A percentile compares a stretch with the other conserved stretches of the same genome.
Evolutionary conservation across 2,329 filamentous ascomycete species (phyloP).

Genomic region (Rhexocercosporidium sp.): DNA sequence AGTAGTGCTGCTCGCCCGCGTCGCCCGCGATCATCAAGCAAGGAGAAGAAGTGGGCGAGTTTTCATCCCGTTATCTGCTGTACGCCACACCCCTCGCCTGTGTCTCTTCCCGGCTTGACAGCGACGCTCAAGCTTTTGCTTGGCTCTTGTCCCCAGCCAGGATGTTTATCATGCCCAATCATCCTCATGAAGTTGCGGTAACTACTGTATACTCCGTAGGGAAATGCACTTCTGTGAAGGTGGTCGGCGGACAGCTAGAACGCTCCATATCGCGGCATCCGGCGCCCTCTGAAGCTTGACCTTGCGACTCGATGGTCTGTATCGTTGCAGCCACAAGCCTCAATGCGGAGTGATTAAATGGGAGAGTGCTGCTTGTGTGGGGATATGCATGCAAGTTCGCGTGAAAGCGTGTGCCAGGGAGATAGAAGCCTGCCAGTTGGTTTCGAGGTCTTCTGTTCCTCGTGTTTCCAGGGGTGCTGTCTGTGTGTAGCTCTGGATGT

Average conservation of each 20-base stretch:
- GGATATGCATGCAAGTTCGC: conserved; percentile 23
- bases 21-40: background rate
- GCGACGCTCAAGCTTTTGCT: conserved; percentile 10
- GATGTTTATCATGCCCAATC: conserved; percentile 2
- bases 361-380: background rate
- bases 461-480: conserved; percentile 10
- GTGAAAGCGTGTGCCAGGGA: conserved; percentile 12
- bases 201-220: too few species aligned
- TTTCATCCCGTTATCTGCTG: conserved; percentile 10
- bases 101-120: background rate
- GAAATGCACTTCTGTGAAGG: conserved; percentile 7
- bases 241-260: conserved; percentile 6
- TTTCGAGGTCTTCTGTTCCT: conserved; percentile 7
- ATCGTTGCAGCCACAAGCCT: background rate
- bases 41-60: conserved; percentile 4
- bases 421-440: conserved; percentile 8
- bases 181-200: background rate
- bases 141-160: conserved; percentile 4
- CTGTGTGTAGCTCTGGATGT: conserved; percentile 11
- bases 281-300: conserved; percentile 4
- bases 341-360: conserved; percentile 10
- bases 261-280: background rate
- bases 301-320: background rate
- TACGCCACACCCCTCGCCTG: conserved; percentile 9
- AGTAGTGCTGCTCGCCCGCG: background rate